These are phyloP conservation scores for Zymoseptoria tritici DNA, from an alignment of 2,329 filamentous ascomycete species.

Conservation along the genomic window DNA sequence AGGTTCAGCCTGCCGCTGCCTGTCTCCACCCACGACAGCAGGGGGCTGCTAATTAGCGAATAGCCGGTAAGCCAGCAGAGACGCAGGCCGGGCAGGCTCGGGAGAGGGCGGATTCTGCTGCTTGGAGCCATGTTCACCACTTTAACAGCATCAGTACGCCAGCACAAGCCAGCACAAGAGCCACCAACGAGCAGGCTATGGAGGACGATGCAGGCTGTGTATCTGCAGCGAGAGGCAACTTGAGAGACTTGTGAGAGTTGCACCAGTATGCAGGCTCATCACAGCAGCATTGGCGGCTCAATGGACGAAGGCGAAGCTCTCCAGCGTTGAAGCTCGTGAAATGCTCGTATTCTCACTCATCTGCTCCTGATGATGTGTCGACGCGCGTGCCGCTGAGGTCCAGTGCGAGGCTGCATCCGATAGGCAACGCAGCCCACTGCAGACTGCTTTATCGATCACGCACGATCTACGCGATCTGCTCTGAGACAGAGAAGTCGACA, in stretches of 20 bases:
- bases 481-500: too few species aligned
- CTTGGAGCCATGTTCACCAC: not conserved
- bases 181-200: not conserved
- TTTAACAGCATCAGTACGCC: not conserved
- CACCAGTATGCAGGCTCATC: not conserved
- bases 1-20: not conserved
- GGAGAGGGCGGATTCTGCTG: not conserved
- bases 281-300: not conserved
- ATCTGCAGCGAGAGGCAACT: not conserved
- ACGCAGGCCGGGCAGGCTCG: not conserved
- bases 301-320: not conserved
- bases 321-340: not conserved
- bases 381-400: too few species aligned
- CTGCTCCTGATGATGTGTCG: too few species aligned
- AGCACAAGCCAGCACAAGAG: not conserved
- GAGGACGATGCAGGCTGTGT: not conserved
- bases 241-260: not conserved
- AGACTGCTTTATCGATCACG: too few species aligned
- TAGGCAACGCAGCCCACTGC: too few species aligned
- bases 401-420: too few species aligned
- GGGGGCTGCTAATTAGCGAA: not conserved
- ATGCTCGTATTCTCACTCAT: too few species aligned
- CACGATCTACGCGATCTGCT: too few species aligned
- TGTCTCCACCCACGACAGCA: not conserved
- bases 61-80: not conserved